Conservation (phyloP, 176 grass and related monocot genomes). For the Phragmites australis region DNA sequence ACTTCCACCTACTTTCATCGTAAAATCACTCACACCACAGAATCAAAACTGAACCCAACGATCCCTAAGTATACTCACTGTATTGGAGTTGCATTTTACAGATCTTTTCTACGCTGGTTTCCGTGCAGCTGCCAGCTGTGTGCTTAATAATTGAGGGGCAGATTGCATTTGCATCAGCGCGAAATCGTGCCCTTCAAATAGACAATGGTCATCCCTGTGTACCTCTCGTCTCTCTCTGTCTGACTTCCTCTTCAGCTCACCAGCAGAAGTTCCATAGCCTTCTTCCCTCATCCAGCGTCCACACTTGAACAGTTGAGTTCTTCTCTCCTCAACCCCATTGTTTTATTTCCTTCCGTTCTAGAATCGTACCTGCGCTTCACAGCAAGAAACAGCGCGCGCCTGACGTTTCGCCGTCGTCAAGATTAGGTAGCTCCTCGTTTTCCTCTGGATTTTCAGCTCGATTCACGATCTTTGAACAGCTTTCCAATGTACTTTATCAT, state of each 20-base stretch:
- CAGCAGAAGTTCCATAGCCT: neutral
- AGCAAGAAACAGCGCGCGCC: neutral
- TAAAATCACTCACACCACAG: too few relatives aligned
- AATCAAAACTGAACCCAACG: too few relatives aligned
- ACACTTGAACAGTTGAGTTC: slow-evolving; percentile 40
- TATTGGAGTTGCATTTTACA: too few relatives aligned
- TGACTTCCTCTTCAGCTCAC: slow-evolving; percentile 30
- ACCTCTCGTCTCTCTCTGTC: slow-evolving; percentile 3
- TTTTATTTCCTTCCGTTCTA: slow-evolving; percentile 1
- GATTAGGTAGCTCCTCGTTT: slow-evolving; percentile 37
- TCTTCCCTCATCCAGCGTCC: neutral
- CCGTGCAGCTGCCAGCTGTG: slow-evolving; percentile 43
- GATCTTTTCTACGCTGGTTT: slow-evolving; percentile 35
- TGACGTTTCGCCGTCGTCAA: slow-evolving; percentile 19
- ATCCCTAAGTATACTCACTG: too few relatives aligned
- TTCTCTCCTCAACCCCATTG: neutral
- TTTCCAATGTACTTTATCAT: slow-evolving; percentile 2
- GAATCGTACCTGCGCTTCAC: neutral
- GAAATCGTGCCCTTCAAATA: slow-evolving; percentile 41
- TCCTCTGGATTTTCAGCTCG: neutral
- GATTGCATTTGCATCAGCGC: slow-evolving; percentile 32
- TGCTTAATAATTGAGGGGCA: slow-evolving; percentile 36
- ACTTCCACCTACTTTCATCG: too few relatives aligned
- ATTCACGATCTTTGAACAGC: slow-evolving; percentile 9
- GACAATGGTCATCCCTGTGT: slow-evolving; percentile 9